These are phyloP conservation scores for Flaveria sonorensis DNA, from an alignment of 129 eudicot species.

Conservation along the genomic window DNA sequence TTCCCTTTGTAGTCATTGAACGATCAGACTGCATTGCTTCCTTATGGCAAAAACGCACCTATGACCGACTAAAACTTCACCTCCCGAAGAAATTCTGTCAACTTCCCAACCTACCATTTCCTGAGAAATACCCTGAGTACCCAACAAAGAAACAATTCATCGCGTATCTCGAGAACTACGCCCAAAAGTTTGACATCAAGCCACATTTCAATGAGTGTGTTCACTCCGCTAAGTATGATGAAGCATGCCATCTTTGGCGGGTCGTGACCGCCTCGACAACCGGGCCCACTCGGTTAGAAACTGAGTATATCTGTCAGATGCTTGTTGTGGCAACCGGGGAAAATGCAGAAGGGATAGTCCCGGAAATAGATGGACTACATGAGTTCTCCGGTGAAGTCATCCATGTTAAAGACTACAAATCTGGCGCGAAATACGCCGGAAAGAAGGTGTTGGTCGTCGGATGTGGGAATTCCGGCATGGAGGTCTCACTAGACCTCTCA, in stretches of 20 bases:
- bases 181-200: constrained; percentile 17
- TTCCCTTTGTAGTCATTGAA: constrained; percentile 28
- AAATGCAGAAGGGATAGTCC: constrained; percentile 66
- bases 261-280: constrained; percentile 8
- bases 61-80: constrained; percentile 26
- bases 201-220: constrained; percentile 27
- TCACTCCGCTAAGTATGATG: constrained; percentile 10
- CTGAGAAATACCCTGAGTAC: constrained; percentile 21
- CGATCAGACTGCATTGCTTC: constrained; percentile 28
- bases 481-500: constrained; percentile 75
- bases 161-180: constrained; percentile 20
- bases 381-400: constrained; percentile 66
- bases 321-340: constrained; percentile 85
- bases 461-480: constrained; percentile 89
- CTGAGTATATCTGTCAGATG: constrained; percentile 24
- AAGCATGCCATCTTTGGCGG: constrained; percentile 23
- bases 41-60: constrained; percentile 24
- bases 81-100: constrained; percentile 24
- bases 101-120: constrained; percentile 23
- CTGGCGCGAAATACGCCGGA: constrained; percentile 55
- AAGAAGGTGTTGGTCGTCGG: constrained; percentile 76
- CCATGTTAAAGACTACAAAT: constrained; percentile 69
- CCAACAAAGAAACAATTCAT: constrained; percentile 23
- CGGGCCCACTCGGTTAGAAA: neutral
- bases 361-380: constrained; percentile 66